Evolutionary conservation across 192 early-diverging fungal species (phyloP), one percentile per base, ranked within the genome.

Genomic region (Linnemannia zychae): DNA sequence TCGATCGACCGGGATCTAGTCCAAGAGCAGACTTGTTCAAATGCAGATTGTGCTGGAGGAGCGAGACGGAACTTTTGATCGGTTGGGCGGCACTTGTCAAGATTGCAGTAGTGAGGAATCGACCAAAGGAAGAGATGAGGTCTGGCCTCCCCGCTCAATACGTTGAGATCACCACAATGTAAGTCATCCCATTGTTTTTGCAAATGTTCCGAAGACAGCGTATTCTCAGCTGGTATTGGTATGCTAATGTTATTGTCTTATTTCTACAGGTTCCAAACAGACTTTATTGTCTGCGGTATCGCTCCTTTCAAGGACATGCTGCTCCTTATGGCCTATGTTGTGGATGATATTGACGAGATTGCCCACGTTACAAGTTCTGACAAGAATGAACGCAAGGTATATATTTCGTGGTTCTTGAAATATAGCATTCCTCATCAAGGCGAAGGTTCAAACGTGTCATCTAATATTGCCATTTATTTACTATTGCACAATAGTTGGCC

Each of bases 81-180:
- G 99, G 97, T 0, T 99, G 99, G 99, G 99, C 96, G 12, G 95
- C 99, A 79, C 92, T 90, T 72, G 96, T 99, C 49, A 98, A 96
- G 79, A 90, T 98, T 16, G 95, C 95, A 20, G 88, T 90, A 3
- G 91, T 99, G 38, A 94, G 93, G 75, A 94, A 90, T 77, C 79
- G 73, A 16, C 68, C 81, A 31, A 90, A 78, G 67, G 76, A 82
- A 18, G 72, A 88, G 24, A 76, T 79, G 75, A 77, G 47, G 33
- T 73, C 79, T 9, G 89, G 89, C 2, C 75, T 79, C 33, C 87
- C 88, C 22, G 82, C 77, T 2, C 88, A 87, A 70, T 90, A 86
- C 73, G 93, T 91, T 15, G 93, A 93, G 83, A 91, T 94, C 47
- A 90, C 81, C 33, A 89, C 89, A 16, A 74, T 91, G 89, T 92